Evolutionary conservation across 164 flowering plant species (phyloP).

Genomic region (Nymphaea thermarum): DNA sequence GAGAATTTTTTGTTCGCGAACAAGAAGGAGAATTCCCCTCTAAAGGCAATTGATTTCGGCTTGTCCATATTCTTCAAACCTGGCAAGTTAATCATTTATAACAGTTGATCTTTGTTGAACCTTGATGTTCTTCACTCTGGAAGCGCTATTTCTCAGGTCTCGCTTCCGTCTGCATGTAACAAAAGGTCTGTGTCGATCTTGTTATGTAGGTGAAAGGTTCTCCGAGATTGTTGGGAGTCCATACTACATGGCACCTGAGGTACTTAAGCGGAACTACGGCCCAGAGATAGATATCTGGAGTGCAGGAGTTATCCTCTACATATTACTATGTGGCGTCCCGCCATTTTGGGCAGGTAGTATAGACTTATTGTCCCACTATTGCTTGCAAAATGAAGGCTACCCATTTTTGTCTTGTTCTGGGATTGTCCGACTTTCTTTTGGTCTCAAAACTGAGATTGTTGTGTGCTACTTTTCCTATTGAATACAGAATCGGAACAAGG

Average conservation of each 20-base stretch:
- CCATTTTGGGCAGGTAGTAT: constrained; percentile 94
- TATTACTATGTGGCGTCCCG: constrained; percentile 60
- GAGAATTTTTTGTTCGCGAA: constrained; percentile 87
- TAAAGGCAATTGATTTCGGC: constrained; percentile 93
- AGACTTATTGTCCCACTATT: not conserved
- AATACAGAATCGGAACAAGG: constrained; percentile 90
- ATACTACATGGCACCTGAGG: constrained; percentile 74
- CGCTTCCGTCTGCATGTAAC: too few relatives aligned
- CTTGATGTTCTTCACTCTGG: not conserved
- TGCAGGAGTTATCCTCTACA: constrained; percentile 91
- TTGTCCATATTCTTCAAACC: constrained; percentile 96
- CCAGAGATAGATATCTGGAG: constrained; percentile 91
- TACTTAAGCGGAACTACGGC: constrained; percentile 26
- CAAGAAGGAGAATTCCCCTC: constrained; percentile 93
- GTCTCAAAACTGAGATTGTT: not conserved
- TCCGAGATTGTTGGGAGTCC: constrained; percentile 99
- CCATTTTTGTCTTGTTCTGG: too few relatives aligned
- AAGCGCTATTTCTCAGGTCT: not conserved
- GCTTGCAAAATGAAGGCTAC: not conserved
- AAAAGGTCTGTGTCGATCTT: not conserved
- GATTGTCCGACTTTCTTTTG: not conserved
- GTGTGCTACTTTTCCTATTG: not conserved
- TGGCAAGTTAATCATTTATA: constrained; percentile 20
- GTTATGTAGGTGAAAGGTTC: constrained; percentile 57
- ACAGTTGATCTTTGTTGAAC: not conserved